Evolutionary conservation across 352 stramenopile genomes (phyloP), one percentile per base, ranked within the genome.

Genomic region (Halophytophthora polymorphica): DNA sequence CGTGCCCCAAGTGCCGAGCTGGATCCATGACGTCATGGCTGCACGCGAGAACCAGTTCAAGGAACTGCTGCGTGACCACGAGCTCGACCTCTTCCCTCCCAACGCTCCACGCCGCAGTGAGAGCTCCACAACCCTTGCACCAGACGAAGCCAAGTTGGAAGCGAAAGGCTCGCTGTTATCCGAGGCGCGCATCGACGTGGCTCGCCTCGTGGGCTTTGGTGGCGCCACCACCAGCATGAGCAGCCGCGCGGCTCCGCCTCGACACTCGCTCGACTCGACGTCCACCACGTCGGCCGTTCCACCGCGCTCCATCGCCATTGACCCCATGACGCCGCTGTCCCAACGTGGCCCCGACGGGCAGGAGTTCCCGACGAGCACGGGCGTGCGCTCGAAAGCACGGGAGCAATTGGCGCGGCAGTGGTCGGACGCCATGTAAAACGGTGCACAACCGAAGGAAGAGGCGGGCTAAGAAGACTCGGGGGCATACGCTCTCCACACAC

Each of bases 11-110:
- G 69, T 86, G 6, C 78, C 78, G 7, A 49, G 52, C 17, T 83
- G 64, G 69, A 81, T 89, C 38, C 45, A 72, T 19, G 54, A 71
- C 8, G 57, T 87, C 5, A 84, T 86, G 73, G 69, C 64, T 19
- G 60, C 66, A 2, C 61, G 75, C 15, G 78, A 89, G 45, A 80
- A 77, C 14, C 69, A 83, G 45, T 87, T 89, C 44, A 89, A 89
- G 52, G 60, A 64, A 45, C 31, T 89, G 15, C 39, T 89, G 29
- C 60, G 73, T 17, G 51, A 58, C 21, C 69, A 81, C 37, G 78
- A 89, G 53, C 46, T 65, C 12, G 59, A 79, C 7, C 45, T 87
- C 11, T 82, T 85, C 19, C 70, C 68, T 52, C 51, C 53, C 1
- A 56, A 49, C 19, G 42, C 35, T 17, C 29, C 21, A 4, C 36